Conservation (phyloP, 805 yeast genomes). For the Starmerella apicola region DNA sequence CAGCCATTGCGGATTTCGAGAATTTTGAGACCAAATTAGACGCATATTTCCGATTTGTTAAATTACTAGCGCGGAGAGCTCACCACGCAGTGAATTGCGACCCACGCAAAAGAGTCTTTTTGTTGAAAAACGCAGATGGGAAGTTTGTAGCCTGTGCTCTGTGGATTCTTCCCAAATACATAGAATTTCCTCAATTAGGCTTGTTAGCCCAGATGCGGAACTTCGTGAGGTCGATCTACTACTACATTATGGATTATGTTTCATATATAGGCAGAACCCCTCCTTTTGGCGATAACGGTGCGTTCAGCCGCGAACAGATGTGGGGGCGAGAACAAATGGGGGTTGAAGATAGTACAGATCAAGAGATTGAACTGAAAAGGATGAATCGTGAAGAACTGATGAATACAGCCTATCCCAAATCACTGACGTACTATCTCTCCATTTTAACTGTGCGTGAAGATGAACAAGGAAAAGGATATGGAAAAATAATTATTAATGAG, state of each 20-base stretch:
- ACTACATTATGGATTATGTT: not conserved
- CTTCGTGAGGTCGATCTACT: constrained; percentile 2
- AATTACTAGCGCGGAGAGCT: not conserved
- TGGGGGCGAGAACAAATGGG: constrained; percentile 6
- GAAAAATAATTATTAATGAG: constrained; percentile 4
- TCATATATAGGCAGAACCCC: not conserved
- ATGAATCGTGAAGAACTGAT: constrained; percentile 2
- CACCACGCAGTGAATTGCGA: not conserved
- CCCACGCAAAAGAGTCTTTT: constrained; percentile 2
- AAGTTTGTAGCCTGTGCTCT: constrained; percentile 5
- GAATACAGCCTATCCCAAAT: constrained; percentile 9
- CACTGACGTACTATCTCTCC: constrained; percentile 5
- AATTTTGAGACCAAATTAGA: not conserved
- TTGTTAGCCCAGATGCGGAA: not conserved
- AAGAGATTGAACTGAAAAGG: constrained; percentile 2
- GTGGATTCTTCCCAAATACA: constrained; percentile 10
- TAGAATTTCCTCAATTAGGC: not conserved
- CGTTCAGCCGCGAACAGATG: not conserved
- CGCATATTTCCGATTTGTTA: constrained; percentile 1
- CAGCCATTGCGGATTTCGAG: constrained; percentile 9
- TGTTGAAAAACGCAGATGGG: not conserved
- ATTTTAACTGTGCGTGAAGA: constrained; percentile 7
- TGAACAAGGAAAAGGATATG: constrained; percentile 12
- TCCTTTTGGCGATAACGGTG: not conserved
- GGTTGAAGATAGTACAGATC: constrained; percentile 3